phyloP scores from a whole-genome alignment of 257 asterid species.

The Cruciata laevipes region DNA sequence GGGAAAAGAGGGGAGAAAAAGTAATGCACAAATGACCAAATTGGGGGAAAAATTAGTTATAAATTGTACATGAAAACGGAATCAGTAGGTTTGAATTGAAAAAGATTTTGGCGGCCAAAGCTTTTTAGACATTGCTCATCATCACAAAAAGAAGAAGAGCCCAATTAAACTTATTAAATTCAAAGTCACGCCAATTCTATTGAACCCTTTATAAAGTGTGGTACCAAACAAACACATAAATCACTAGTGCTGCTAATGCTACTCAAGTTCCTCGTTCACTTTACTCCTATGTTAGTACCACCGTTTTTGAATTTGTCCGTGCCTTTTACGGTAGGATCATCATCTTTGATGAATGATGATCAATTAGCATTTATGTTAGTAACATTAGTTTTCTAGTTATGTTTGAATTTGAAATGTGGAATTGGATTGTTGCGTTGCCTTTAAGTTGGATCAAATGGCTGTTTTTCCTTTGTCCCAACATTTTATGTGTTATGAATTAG shows the following conservation, averaged over 20 bases:
- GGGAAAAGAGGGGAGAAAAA: background rate
- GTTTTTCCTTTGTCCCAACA: too few species aligned
- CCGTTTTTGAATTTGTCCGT: background rate
- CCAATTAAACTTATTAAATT: background rate
- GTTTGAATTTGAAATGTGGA: background rate
- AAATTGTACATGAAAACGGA: background rate
- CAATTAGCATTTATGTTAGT: background rate
- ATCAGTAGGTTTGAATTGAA: constrained; percentile 5
- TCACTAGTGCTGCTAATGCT: background rate
- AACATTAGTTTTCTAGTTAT: background rate
- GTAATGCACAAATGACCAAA: background rate
- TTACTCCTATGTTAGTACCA: background rate
- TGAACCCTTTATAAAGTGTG: background rate
- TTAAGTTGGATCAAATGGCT: constrained; percentile 10
- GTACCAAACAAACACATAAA: background rate
- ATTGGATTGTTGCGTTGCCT: background rate
- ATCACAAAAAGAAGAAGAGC: background rate
- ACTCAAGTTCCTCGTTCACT: constrained; percentile 6
- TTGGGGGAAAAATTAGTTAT: background rate
- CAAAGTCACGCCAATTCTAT: background rate
- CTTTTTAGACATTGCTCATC: constrained; percentile 22
- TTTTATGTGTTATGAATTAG: too few species aligned
- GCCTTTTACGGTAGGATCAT: background rate
- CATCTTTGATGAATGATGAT: background rate
- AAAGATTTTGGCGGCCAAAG: constrained; percentile 22